A percentile compares a stretch with the other conserved stretches of the same genome.
Conservation (phyloP, 306 rosid species). For the Fragaria iinumae region DNA sequence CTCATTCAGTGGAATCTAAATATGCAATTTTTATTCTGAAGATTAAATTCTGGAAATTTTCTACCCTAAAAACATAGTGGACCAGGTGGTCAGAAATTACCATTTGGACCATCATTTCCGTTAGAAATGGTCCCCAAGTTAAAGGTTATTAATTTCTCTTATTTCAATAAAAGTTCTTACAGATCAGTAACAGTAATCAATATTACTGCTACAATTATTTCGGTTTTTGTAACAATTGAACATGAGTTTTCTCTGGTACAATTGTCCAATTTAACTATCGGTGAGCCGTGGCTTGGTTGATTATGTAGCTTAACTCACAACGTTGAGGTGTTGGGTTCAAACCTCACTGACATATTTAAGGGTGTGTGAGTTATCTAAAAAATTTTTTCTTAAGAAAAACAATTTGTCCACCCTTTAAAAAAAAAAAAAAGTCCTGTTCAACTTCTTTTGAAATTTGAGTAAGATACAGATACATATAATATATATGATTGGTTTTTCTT, state of each 20-base stretch:
- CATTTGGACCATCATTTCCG: background rate
- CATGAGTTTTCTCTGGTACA: background rate
- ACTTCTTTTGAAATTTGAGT: background rate
- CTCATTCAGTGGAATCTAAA: slow-evolving; percentile 1
- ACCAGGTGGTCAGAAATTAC: background rate
- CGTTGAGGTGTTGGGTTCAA: no score
- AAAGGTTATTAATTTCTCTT: no score
- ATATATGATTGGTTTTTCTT: no score
- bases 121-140: background rate
- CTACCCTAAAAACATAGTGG: background rate
- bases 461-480: background rate
- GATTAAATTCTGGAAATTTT: background rate
- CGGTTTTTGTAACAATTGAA: background rate
- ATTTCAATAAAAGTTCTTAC: background rate
- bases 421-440: background rate
- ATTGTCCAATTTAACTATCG: no score
- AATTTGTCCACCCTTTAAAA: no score
- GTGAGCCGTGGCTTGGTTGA: no score
- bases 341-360: no score
- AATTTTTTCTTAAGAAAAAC: no score
- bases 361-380: no score
- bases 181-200: background rate
- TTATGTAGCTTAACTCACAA: no score
- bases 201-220: background rate
- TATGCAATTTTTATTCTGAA: background rate